These are phyloP conservation scores for Hyaloscypha bicolor DNA, from an alignment of 495 filamentous ascomycete species.

Conservation along the genomic window DNA sequence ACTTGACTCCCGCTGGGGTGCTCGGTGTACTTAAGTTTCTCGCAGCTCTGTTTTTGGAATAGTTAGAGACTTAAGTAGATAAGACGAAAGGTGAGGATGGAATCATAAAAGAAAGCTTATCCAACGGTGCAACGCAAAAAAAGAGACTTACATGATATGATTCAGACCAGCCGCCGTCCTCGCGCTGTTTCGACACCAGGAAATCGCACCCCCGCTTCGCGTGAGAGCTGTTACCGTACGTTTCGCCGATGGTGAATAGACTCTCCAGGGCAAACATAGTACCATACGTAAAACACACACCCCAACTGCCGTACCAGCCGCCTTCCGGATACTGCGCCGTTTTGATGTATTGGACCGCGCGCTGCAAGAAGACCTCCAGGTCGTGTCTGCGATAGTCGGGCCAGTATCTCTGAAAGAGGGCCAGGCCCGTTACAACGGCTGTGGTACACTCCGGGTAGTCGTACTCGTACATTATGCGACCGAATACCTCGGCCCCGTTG, in stretches of 20 bases:
- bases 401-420: slow-evolving; percentile 74
- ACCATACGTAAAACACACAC: slow-evolving; percentile 94
- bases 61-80: no score
- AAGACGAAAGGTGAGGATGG: no score
- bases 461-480: slow-evolving; percentile 94
- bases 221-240: slow-evolving; percentile 66
- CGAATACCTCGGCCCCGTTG: slow-evolving; percentile 95
- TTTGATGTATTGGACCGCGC: slow-evolving; percentile 79
- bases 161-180: slow-evolving; percentile 94
- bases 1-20: no score
- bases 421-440: slow-evolving; percentile 84
- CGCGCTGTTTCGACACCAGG: slow-evolving; percentile 76
- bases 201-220: slow-evolving; percentile 80
- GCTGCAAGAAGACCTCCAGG: slow-evolving; percentile 65
- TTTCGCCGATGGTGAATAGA: slow-evolving; percentile 76
- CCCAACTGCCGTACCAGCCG: slow-evolving; percentile 94
- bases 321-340: slow-evolving; percentile 76
- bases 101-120: no score
- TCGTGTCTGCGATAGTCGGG: slow-evolving; percentile 75
- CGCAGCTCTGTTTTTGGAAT: no score
- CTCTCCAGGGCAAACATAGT: slow-evolving; percentile 91
- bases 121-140: no score
- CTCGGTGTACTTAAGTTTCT: no score
- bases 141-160: slow-evolving; percentile 64
- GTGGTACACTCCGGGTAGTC: slow-evolving; percentile 97